Base-by-base conservation (phyloP, 1,284 basidiomycete genomes). In the Ceratobasidium sp. region DNA sequence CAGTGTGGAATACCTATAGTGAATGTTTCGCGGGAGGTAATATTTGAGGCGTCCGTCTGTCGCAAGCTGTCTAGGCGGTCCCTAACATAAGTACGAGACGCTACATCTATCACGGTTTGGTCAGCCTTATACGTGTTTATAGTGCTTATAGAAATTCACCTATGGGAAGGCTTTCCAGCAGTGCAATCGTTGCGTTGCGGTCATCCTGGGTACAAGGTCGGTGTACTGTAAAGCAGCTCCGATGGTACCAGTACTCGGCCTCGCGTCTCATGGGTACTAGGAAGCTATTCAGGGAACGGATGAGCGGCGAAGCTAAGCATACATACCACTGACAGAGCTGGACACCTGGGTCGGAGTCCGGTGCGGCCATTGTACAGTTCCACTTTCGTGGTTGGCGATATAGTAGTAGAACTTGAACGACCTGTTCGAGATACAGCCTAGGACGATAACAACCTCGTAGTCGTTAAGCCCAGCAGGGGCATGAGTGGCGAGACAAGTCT, bases 221-320 rank as follows among this genome's bases (percentile, higher is more conserved):
- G 55, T 70, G 68, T 12, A n/a, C 33, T 4, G 68, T 3, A 44
- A 57, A 70, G 10, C 55, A 23, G 30, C 52, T 70, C 12, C 68
- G 68, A 33, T 70, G 68, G n/a, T 57, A 20, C 68, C 68, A 70
- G 46, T 70, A 70, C 41, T 70, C 68, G 14, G 68, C 68, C 5
- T n/a, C 20, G 23, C 55, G 35, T 18, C 52, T 55, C 68, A 70
- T 70, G 8, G 7, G 52, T 57, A 41, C 68, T 70, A 46, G 30
- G 20, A 44, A 35, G 18, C 1, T 41, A 44, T 16, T 55, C 30
- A 55, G 41, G 8, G 38, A 18, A 18, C 20, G 59, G 20, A 23
- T n/a, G 14, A 12, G 38, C n/a, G 6, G n/a, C 30, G 12, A 20
- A 35, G 20, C 8, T 5, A 57, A n/a, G 20, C 16, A 38, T 59